phyloP scores from a whole-genome alignment of 1,284 basidiomycete species.

The Boletus sp. region DNA sequence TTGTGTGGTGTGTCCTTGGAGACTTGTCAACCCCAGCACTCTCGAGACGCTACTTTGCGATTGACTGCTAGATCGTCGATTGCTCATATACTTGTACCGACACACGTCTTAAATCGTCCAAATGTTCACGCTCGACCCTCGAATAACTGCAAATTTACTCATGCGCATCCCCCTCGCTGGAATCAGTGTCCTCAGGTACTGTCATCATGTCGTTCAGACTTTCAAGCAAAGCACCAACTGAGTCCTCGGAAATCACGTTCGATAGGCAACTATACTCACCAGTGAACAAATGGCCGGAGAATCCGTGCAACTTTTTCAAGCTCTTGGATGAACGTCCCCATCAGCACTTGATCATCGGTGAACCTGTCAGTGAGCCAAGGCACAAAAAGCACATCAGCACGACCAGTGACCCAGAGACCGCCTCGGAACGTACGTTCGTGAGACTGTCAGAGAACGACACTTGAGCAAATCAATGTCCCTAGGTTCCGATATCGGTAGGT shows the following conservation, averaged over 20 bases:
- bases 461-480: slow-evolving; percentile 87
- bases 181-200: slow-evolving; percentile 33
- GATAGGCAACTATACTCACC: slow-evolving; percentile 49
- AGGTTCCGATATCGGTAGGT: not conserved
- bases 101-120: slow-evolving; percentile 3
- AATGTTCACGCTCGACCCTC: not conserved
- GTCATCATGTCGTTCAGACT: slow-evolving; percentile 71
- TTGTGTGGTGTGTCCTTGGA: not conserved
- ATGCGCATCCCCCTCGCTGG: slow-evolving; percentile 2
- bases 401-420: not conserved
- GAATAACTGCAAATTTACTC: slow-evolving; percentile 13
- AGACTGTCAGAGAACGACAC: slow-evolving; percentile 74
- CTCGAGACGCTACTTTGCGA: not conserved
- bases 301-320: slow-evolving; percentile 54
- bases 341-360: slow-evolving; percentile 68
- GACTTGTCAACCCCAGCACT: not conserved
- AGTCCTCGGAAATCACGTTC: not conserved
- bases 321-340: slow-evolving; percentile 53
- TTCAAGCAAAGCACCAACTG: not conserved
- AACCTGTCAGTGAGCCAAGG: slow-evolving; percentile 52
- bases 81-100: not conserved
- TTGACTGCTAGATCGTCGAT: not conserved
- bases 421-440: slow-evolving; percentile 49
- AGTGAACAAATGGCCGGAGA: slow-evolving; percentile 76
- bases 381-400: not conserved